Evolutionary conservation across 108 stramenopile species (phyloP), one percentile per base, ranked within the genome.

Genomic region (Ochromonas danica): DNA sequence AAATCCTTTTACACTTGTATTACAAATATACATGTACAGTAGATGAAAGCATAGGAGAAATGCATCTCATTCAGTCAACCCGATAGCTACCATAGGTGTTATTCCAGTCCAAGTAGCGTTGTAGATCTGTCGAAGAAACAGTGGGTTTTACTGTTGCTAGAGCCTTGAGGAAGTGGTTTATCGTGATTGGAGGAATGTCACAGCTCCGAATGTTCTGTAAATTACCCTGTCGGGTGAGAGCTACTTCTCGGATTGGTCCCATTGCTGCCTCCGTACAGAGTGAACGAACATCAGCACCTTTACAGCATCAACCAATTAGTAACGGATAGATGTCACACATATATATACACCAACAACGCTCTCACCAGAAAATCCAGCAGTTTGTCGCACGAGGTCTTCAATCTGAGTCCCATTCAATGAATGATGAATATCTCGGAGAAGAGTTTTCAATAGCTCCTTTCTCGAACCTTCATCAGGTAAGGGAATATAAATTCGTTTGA

Each of bases 191-290:
- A 35, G 95, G 95, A 6, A 97, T 83, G n/a, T 90, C 85, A n/a
- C 83, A 79, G 0, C 94, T 82, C 61, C 84, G 83, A 81, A 93
- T 61, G n/a, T 90, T 90, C 42, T 80, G 78, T 27, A 80, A 63
- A 62, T 79, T 78, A 14, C 43, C 72, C 3, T 36, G 43, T 27
- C 3, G 38, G 31, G 39, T 42, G 25, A 79, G 63, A 28, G 89
- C 92, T 39, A 95, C 71, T 30, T 93, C 85, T 1, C 97, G 89
- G 35, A 98, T 82, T 10, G 97, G 97, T 0, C 95, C 97, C 94
- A 95, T 93, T 31, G 95, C 93, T 1, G 97, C 97, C 71, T 96
- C 95, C 0, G 84, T 91, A 78, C 91, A 93, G 1, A 96, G 87
- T n/a, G 91, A 79, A 43, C 90, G 92, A 71, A 98, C 77, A 74